Conservation (phyloP, 2,329 filamentous ascomycete genomes). For the Alternaria triticina region DNA sequence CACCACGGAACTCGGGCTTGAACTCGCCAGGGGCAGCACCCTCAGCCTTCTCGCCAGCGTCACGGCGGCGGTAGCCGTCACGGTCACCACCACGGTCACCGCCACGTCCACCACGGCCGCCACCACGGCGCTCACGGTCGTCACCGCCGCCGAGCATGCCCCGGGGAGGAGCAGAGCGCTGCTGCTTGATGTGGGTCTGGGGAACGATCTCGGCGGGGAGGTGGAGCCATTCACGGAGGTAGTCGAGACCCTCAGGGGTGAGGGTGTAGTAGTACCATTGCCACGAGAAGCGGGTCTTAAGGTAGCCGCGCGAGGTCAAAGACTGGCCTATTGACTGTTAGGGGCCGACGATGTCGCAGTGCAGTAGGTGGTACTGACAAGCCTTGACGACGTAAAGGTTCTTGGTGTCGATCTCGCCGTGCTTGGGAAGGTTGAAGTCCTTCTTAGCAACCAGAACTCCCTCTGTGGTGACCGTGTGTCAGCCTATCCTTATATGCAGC, state of each 20-base stretch:
- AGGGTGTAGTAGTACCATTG: constrained; percentile 94
- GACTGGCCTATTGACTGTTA: constrained; percentile 69
- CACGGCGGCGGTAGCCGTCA: constrained; percentile 85
- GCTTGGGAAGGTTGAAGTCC: constrained; percentile 98
- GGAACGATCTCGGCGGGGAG: constrained; percentile 99
- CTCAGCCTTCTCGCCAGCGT: constrained; percentile 61
- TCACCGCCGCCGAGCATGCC: constrained; percentile 86
- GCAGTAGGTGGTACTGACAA: constrained; percentile 52
- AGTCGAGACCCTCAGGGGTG: constrained; percentile 99
- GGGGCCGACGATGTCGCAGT: background rate
- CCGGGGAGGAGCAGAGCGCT: constrained; percentile 95
- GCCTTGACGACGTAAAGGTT: constrained; percentile 99
- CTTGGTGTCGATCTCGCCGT: constrained; percentile 98
- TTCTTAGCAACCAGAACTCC: constrained; percentile 96
- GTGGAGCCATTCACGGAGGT: constrained; percentile 99
- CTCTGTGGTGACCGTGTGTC: constrained; percentile 61
- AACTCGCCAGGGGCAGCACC: constrained; percentile 51
- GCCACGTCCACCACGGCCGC: constrained; percentile 67
- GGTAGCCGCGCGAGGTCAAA: constrained; percentile 94
- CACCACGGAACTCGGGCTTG: constrained; percentile 54
- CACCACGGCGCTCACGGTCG: constrained; percentile 82
- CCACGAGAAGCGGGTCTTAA: constrained; percentile 98
- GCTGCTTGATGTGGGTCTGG: constrained; percentile 99
- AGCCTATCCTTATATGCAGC: constrained; percentile 50
- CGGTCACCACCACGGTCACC: constrained; percentile 72